Evolutionary conservation across 2,329 filamentous ascomycete genomes (phyloP).

Genomic region (Mycosphaerelloides madeirae): DNA sequence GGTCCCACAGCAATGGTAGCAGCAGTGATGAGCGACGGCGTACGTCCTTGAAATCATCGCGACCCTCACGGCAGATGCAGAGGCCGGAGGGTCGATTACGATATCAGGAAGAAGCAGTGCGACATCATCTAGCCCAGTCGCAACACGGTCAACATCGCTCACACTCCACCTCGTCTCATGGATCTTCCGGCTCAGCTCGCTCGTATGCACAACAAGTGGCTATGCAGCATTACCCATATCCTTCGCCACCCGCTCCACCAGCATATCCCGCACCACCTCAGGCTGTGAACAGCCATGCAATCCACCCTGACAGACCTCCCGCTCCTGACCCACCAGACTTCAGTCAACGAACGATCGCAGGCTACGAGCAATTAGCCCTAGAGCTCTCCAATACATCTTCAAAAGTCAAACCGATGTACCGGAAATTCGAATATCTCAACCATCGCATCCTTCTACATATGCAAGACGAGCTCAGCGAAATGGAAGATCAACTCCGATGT

Average conservation of each 20-base stretch:
- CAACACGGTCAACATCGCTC: constrained; percentile 23
- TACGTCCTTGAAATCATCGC: constrained; percentile 17
- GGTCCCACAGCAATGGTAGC: too few relatives aligned
- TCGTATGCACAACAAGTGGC: constrained; percentile 24
- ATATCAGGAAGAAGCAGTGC: constrained; percentile 23
- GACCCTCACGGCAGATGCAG: constrained; percentile 11
- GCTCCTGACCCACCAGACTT: constrained; percentile 30
- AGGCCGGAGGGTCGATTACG: constrained; percentile 16
- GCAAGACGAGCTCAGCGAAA: constrained; percentile 76
- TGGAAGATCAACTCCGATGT: constrained; percentile 70
- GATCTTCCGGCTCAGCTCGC: constrained; percentile 17
- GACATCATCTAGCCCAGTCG: constrained; percentile 22
- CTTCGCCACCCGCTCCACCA: constrained; percentile 13
- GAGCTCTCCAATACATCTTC: constrained; percentile 40
- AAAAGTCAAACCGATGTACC: constrained; percentile 60
- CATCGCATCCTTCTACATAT: constrained; percentile 77
- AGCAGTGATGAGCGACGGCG: constrained; percentile 12
- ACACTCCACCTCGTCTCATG: constrained; percentile 22
- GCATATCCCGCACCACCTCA: constrained; percentile 11
- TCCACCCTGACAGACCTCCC: constrained; percentile 18
- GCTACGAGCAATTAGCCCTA: constrained; percentile 60
- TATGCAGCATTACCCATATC: constrained; percentile 27
- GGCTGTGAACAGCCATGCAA: constrained; percentile 12
- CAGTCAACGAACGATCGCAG: constrained; percentile 36
- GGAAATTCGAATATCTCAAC: constrained; percentile 75